Base-by-base conservation (phyloP, 1,284 basidiomycete species). In the Ganoderma lucidum region DNA sequence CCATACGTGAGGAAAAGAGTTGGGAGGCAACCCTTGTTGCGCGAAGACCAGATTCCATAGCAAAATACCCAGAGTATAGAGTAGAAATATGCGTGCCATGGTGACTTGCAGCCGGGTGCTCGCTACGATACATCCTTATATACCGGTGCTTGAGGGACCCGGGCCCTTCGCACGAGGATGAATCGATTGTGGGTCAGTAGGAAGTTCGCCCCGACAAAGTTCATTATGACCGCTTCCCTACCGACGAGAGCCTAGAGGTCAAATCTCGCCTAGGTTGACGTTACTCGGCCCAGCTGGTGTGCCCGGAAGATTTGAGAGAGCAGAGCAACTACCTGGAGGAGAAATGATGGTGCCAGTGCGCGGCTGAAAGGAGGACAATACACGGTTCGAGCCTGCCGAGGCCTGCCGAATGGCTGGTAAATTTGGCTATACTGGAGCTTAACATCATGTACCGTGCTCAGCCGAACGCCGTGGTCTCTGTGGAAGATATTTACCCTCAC, bases 1-100 rank as follows among this genome's bases (percentile, higher is more conserved):
- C 72, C 73, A 76, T 14, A 59, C 68, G 30, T 76, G 72, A 23
- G 77, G 77, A 42, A 71, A 74, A 6, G 72, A 69, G 51, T 70
- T 71, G 15, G 72, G 70, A 17, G 71, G 71, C 48, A 28, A 28
- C 10, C 23, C 23, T 28, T 51, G 48, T 51, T 51, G 48, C 10
- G 23, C 48, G 48, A 28, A 51, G 48, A 51, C 48, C 48, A 6
- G 23, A 14, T n/a, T 28, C 23, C 10, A 12, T 3, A 51, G 48
- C 10, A 28, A 51, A 28, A 51, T 14, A 28, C 23, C 12, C 6
- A 28, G 28, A 12, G 23, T 8, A 51, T 14, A 51, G 23, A 51
- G 48, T 10, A 28, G 23, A 3, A 6, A 8, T 51, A 19, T 51
- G 12, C 48, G 48, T 5, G 48, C 23, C 48, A 51, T 51, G 23